Percentiles rank a stretch among this genome's conserved stretches.
Evolutionary conservation across 805 yeast genomes (phyloP).

Genomic region (Candida koratica): DNA sequence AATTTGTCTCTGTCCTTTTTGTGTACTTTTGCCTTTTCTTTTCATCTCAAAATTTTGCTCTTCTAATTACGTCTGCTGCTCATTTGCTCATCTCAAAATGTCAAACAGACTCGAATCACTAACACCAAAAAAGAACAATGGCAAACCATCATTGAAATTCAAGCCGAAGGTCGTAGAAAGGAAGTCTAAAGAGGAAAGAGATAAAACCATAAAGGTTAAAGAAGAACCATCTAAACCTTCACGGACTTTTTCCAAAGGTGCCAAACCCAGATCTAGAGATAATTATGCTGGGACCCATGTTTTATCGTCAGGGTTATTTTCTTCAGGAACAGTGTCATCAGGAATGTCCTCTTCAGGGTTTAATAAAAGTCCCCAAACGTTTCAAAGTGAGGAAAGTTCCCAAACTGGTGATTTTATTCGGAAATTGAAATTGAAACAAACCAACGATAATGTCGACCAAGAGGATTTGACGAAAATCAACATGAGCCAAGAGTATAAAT

Average conservation of each 20-base stretch:
- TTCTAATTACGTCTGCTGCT: too few relatives aligned
- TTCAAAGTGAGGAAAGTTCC: constrained; percentile 18
- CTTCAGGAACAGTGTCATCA: constrained; percentile 56
- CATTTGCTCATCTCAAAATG: constrained; percentile 19
- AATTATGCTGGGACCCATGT: constrained; percentile 53
- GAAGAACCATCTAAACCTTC: constrained; percentile 28
- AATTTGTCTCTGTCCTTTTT: constrained; percentile 4
- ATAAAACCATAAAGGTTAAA: constrained; percentile 49
- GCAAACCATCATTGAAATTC: constrained; percentile 63
- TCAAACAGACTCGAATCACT: constrained; percentile 42
- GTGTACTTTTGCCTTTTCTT: neutral
- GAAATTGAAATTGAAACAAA: constrained; percentile 5
- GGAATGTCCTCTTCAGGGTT: constrained; percentile 20
- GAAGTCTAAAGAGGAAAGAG: constrained; percentile 80
- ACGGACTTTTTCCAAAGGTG: constrained; percentile 13
- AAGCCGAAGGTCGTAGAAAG: constrained; percentile 86
- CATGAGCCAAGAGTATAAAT: constrained; percentile 58
- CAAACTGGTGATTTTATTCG: constrained; percentile 20
- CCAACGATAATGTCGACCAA: constrained; percentile 27
- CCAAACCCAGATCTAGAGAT: constrained; percentile 35
- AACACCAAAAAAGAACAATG: constrained; percentile 29
- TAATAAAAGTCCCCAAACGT: neutral
- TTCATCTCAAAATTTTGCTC: too few relatives aligned
- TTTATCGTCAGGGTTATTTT: constrained; percentile 69
- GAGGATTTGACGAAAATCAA: constrained; percentile 48